A percentile compares a stretch with the other conserved stretches of the same genome.
phyloP scores from a whole-genome alignment of 306 rosid species.

The Cercis canadensis region DNA sequence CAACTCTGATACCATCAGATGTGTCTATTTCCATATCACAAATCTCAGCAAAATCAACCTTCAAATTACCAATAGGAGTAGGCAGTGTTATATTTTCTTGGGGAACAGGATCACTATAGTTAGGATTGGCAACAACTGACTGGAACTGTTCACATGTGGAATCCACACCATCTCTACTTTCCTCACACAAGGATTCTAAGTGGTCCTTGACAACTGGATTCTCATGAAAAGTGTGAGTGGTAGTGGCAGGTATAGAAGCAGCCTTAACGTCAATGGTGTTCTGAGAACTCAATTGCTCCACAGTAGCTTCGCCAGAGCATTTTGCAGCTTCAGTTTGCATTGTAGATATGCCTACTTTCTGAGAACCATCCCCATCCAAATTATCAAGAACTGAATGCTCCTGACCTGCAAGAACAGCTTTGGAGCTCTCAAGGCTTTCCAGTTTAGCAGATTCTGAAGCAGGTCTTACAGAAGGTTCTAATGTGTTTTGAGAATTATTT shows the following conservation, averaged over 20 bases:
- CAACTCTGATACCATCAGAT: slow-evolving; percentile 2
- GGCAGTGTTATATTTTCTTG: background rate
- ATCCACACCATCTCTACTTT: slow-evolving; percentile 17
- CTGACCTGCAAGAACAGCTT: slow-evolving; percentile 30
- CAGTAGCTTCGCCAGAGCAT: background rate
- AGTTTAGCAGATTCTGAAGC: slow-evolving; percentile 31
- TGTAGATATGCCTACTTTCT: background rate
- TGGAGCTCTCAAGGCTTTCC: slow-evolving; percentile 7
- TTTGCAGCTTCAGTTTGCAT: background rate
- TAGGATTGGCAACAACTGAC: slow-evolving; percentile 12
- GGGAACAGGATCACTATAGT: background rate
- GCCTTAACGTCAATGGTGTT: background rate
- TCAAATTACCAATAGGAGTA: background rate
- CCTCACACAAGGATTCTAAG: slow-evolving; percentile 29
- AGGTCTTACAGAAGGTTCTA: slow-evolving; percentile 16
- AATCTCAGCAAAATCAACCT: background rate
- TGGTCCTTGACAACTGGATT: slow-evolving; percentile 33
- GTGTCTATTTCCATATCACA: slow-evolving; percentile 19
- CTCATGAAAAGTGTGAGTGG: slow-evolving; percentile 4
- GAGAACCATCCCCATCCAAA: slow-evolving; percentile 3
- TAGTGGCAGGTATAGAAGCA: background rate
- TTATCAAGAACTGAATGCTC: slow-evolving; percentile 26
- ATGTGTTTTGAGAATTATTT: slow-evolving; percentile 26
- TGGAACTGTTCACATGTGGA: slow-evolving; percentile 16
- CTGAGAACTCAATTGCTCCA: background rate